A percentile compares a stretch with the other conserved stretches of the same genome.
phyloP scores from a whole-genome alignment of 495 filamentous ascomycete species.

The Podospora comata region DNA sequence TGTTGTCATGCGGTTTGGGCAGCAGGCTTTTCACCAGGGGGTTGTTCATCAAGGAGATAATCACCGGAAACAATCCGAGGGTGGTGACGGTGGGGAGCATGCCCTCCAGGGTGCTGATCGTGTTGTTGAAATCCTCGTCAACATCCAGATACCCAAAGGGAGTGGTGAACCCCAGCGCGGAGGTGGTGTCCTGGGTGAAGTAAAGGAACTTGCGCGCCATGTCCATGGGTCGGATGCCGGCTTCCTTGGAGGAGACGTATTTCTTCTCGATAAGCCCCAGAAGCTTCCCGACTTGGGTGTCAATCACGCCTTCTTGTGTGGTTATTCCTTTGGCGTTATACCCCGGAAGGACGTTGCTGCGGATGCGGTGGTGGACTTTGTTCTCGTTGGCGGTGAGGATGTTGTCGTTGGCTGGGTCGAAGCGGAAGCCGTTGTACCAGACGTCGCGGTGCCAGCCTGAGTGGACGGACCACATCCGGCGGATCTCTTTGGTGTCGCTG shows the following conservation, averaged over 20 bases:
- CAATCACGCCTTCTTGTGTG: constrained; percentile 5
- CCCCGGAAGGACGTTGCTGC: constrained; percentile 10
- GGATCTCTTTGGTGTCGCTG: constrained; percentile 17
- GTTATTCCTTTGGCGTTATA: constrained; percentile 16
- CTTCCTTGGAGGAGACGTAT: constrained; percentile 15
- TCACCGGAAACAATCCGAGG: neutral
- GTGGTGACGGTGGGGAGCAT: constrained; percentile 6
- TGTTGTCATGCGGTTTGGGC: constrained; percentile 6
- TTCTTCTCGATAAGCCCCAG: constrained; percentile 20
- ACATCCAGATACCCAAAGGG: constrained; percentile 37
- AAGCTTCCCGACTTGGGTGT: constrained; percentile 19
- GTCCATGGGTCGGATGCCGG: constrained; percentile 29
- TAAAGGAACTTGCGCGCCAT: constrained; percentile 33
- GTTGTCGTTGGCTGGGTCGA: constrained; percentile 24
- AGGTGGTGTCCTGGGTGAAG: constrained; percentile 42
- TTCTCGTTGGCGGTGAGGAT: constrained; percentile 21
- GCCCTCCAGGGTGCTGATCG: constrained; percentile 16
- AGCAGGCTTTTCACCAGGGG: neutral
- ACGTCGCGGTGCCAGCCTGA: constrained; percentile 19
- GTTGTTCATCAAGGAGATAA: neutral
- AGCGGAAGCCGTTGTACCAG: constrained; percentile 23
- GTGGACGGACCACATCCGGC: constrained; percentile 24
- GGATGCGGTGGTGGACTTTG: constrained; percentile 22
- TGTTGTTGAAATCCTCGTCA: constrained; percentile 39
- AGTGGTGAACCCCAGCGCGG: constrained; percentile 39